A percentile compares a stretch with the other conserved stretches of the same genome.
Conservation (phyloP, 495 filamentous ascomycete genomes). For the Evernia prunastri region DNA sequence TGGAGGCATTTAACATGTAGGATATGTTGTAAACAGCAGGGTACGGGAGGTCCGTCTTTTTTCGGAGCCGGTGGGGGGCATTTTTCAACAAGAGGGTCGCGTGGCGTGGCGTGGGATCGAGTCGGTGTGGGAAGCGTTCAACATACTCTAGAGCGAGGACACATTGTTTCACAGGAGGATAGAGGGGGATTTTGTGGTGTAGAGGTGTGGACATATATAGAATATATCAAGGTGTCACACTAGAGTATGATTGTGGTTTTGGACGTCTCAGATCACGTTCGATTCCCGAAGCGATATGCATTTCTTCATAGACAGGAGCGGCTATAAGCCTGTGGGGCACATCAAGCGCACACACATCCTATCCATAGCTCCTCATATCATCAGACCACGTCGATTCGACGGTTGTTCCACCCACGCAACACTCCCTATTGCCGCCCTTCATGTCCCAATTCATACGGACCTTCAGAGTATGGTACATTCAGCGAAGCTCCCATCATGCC, state of each 20-base stretch:
- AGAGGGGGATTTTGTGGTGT: too few relatives aligned
- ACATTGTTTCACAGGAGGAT: too few relatives aligned
- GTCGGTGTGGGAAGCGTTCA: too few relatives aligned
- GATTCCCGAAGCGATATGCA: neutral
- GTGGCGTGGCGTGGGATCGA: neutral
- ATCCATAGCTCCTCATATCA: neutral
- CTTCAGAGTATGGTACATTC: neutral
- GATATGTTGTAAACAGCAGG: too few relatives aligned
- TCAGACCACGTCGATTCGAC: neutral
- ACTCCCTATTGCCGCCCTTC: neutral
- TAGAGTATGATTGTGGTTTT: too few relatives aligned
- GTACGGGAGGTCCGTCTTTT: neutral
- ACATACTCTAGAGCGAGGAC: too few relatives aligned
- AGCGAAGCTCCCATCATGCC: neutral
- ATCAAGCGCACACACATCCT: neutral
- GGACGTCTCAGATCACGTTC: too few relatives aligned
- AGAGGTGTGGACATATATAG: too few relatives aligned
- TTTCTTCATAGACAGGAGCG: neutral
- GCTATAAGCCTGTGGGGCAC: neutral
- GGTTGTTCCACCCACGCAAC: neutral
- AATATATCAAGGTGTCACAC: too few relatives aligned
- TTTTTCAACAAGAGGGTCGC: neutral
- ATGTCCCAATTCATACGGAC: conserved; percentile 4
- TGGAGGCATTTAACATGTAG: neutral
- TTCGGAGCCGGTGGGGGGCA: neutral